These are phyloP conservation scores for Cadophora gregata DNA, from an alignment of 2,329 filamentous ascomycete species.

Conservation along the genomic window DNA sequence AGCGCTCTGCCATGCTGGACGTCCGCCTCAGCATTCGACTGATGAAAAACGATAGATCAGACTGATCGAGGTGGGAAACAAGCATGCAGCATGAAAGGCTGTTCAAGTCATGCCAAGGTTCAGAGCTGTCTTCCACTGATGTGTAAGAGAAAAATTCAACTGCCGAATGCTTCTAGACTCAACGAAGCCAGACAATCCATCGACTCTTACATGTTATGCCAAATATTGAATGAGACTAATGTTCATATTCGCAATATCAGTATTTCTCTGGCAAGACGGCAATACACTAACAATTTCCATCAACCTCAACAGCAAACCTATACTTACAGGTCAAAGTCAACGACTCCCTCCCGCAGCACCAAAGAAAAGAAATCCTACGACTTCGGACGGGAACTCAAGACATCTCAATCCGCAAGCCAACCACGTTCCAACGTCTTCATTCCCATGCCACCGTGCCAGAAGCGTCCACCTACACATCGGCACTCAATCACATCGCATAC, in stretches of 20 bases:
- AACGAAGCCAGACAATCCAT: not conserved
- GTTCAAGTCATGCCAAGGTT: not conserved
- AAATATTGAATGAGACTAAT: not conserved
- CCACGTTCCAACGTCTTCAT: slow-evolving; percentile 4
- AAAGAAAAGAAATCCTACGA: not conserved
- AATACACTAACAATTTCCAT: not conserved
- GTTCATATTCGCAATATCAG: not conserved
- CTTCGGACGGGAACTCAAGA: not conserved
- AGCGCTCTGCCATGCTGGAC: slow-evolving; percentile 7
- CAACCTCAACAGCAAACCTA: not conserved
- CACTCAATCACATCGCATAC: slow-evolving; percentile 20
- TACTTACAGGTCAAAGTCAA: not conserved
- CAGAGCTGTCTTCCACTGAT: not conserved
- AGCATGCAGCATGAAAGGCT: not conserved
- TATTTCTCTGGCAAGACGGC: not conserved
- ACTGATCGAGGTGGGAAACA: not conserved
- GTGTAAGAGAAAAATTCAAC: not conserved
- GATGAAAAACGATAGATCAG: not conserved
- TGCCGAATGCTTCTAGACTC: not conserved
- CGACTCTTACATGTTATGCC: not conserved
- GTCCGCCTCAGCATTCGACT: not conserved
- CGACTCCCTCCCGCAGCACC: not conserved
- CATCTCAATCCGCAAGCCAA: slow-evolving; percentile 7
- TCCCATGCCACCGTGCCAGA: not conserved
- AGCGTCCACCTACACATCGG: not conserved